Conservation (phyloP, 106 monocot species). For the Dendrobium chrysotoxum region DNA sequence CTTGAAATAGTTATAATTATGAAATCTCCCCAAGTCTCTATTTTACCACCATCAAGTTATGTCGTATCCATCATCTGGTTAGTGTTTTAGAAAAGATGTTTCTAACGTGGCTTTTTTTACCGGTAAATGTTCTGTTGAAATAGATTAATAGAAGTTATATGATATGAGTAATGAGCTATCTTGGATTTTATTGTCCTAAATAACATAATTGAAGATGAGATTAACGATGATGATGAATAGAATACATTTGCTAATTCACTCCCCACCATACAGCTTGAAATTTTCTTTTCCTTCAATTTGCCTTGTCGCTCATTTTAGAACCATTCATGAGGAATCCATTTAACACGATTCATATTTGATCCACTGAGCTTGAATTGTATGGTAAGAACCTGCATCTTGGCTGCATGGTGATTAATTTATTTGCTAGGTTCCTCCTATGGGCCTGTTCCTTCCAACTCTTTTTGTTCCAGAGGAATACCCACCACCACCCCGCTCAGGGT, state of each 20-base stretch:
- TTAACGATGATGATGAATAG: neutral
- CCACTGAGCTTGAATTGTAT: neutral
- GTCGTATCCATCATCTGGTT: neutral
- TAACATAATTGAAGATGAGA: neutral
- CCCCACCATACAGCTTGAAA: neutral
- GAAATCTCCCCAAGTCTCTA: no score
- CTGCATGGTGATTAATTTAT: neutral
- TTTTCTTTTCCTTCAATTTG: neutral
- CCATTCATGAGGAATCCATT: neutral
- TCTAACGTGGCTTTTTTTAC: no score
- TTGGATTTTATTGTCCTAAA: neutral
- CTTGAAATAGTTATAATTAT: no score
- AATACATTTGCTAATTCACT: neutral
- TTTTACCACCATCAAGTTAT: no score
- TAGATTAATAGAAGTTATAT: neutral
- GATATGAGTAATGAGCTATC: neutral
- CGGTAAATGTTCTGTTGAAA: no score
- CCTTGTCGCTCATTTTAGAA: neutral
- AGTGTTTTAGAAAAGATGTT: neutral
- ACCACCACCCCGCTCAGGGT: conserved; percentile 79
- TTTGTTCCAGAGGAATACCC: conserved; percentile 78
- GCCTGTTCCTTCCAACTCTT: conserved; percentile 79
- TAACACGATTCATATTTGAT: neutral
- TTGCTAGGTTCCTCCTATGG: conserved; percentile 86
- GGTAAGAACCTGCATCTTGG: neutral